Conservation (phyloP, 106 monocot genomes). For the Platanthera guangdongensis region DNA sequence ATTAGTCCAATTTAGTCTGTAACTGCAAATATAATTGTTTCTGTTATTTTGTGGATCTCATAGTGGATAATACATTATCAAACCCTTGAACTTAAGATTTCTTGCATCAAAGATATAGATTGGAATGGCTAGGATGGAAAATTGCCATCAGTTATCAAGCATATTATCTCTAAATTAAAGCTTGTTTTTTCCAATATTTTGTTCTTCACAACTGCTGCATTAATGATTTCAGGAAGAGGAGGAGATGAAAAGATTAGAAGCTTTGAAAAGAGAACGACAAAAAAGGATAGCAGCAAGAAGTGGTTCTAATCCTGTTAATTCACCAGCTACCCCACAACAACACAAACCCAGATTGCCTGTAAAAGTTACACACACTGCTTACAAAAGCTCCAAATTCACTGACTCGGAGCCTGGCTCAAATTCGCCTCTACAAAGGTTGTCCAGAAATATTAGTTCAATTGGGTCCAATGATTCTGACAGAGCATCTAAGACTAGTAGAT, state of each 20-base stretch:
- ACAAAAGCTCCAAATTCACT: conserved; percentile 53
- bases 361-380: conserved; percentile 8
- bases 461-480: conserved; percentile 28
- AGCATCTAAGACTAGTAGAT: conserved; percentile 21
- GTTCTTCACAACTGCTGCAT: neutral
- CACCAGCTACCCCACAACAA: conserved; percentile 25
- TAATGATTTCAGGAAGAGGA: conserved; percentile 66
- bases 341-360: conserved; percentile 11
- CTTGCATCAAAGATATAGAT: neutral
- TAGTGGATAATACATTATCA: no score
- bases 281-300: conserved; percentile 84
- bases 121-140: neutral
- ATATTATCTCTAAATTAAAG: neutral
- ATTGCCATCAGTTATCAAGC: neutral
- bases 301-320: conserved; percentile 25
- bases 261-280: conserved; percentile 76
- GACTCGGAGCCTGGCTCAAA: conserved; percentile 49
- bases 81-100: no score
- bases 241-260: conserved; percentile 56
- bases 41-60: no score
- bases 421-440: conserved; percentile 31
- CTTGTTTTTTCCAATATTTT: neutral
- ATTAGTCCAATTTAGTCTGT: no score
- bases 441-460: conserved; percentile 14
- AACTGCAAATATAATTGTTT: no score